Conservation (phyloP, 305 asterid species). For the Rubia balearica region DNA sequence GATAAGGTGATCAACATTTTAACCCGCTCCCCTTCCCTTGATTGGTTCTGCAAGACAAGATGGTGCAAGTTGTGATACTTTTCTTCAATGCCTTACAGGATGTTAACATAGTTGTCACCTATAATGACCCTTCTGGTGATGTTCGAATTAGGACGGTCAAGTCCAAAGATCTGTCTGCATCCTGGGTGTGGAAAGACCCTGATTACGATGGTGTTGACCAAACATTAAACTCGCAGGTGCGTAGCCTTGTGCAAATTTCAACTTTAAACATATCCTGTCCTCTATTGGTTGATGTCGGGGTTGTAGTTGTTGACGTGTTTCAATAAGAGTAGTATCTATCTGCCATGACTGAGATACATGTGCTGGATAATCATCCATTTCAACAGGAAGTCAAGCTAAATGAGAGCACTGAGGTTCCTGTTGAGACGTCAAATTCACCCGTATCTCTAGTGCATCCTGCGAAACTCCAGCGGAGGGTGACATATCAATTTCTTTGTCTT, state of each 20-base stretch:
- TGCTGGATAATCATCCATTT: slow-evolving; percentile 31
- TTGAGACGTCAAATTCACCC: slow-evolving; percentile 27
- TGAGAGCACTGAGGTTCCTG: slow-evolving; percentile 22
- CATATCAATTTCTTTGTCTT: slow-evolving; percentile 16
- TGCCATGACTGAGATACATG: slow-evolving; percentile 22
- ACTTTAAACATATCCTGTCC: background rate
- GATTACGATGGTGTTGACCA: slow-evolving; percentile 33
- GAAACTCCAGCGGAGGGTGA: slow-evolving; percentile 83
- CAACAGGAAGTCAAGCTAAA: slow-evolving; percentile 27
- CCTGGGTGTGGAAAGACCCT: slow-evolving; percentile 92
- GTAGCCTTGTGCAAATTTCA: background rate
- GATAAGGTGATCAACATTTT: slow-evolving; percentile 41
- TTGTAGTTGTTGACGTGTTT: slow-evolving; percentile 8
- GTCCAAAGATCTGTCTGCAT: slow-evolving; percentile 71
- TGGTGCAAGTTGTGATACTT: slow-evolving; percentile 24
- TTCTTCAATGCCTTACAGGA: slow-evolving; percentile 51
- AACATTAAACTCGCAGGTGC: slow-evolving; percentile 39
- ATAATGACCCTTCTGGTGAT: slow-evolving; percentile 72
- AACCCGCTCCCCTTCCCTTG: background rate
- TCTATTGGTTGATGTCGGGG: slow-evolving; percentile 4
- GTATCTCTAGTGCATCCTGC: slow-evolving; percentile 55
- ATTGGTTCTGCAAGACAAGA: slow-evolving; percentile 11
- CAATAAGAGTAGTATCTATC: background rate
- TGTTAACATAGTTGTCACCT: slow-evolving; percentile 74
- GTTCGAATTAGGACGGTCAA: slow-evolving; percentile 58